Conservation (phyloP, 2,329 filamentous ascomycete genomes). For the Aspergillus transmontanensis region DNA sequence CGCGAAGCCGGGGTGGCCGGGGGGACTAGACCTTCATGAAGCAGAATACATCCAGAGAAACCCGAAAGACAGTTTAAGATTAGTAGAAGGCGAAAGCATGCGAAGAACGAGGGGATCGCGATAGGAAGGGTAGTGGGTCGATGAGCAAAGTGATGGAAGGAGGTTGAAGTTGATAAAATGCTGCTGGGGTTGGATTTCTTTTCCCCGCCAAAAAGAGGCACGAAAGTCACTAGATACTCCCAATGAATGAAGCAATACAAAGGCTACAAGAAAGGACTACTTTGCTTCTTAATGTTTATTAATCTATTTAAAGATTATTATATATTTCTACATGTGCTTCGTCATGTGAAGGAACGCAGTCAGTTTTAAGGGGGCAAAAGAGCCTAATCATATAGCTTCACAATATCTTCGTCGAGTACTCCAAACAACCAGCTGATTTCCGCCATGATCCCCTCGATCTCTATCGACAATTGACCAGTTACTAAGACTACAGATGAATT, state of each 20-base stretch:
- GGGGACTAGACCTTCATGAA: constrained; percentile 44
- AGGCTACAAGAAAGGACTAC: background rate
- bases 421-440: constrained; percentile 64
- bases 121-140: constrained; percentile 27
- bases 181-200: constrained; percentile 18
- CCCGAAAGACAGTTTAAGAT: constrained; percentile 15
- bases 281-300: background rate
- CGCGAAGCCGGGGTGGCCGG: constrained; percentile 40
- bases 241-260: background rate
- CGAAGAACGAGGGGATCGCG: constrained; percentile 25
- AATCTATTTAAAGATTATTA: background rate
- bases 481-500: constrained; percentile 54
- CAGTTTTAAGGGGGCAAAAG: background rate
- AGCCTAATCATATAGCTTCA: constrained; percentile 51
- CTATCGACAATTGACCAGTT: constrained; percentile 60
- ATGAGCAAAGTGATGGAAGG: constrained; percentile 31
- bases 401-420: constrained; percentile 61
- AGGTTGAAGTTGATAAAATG: constrained; percentile 28
- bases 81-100: constrained; percentile 10
- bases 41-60: constrained; percentile 22
- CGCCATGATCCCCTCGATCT: constrained; percentile 56
- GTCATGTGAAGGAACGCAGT: background rate
- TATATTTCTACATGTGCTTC: background rate
- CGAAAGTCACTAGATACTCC: background rate
- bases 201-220: constrained; percentile 28